Base-by-base conservation (phyloP, 345 rosid species). In the Cardamine occulta region DNA sequence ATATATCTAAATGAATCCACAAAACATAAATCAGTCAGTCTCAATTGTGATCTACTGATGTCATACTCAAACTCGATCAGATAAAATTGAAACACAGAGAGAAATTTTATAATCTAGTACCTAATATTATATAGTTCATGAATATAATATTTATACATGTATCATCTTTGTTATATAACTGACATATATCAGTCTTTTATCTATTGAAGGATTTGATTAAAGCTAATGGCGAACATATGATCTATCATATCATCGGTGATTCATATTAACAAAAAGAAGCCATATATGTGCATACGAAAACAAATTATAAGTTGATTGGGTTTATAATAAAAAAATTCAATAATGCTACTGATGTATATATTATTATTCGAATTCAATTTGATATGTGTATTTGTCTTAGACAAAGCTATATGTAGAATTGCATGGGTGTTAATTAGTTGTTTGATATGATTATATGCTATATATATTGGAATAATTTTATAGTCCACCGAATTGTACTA, bases 401-500 rank as follows among this genome's bases (percentile, higher is more conserved):
- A 2, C 21, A 40, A 53, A 74, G 35, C 18, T 15, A 17, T 45
- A 45, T 24, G 14, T 24, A 57, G 23, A 40, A 40, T 14, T 63
- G 3, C 26, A 55, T 52, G 69, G 70, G n/a, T 19, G 29, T 14
- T 17, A 19, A 14, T 64, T 44, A 74, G 26, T 51, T 63, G 40
- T 39, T 39, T 26, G 28, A 13, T 52, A 37, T 17, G 37, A 62
- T 39, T 35, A 39, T 26, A 35, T 54, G 45, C 56, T 29, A 15
- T 45, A 15, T 0, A 64, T 21, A 21, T 10, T 55, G 32, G 64
- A 64, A 53, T 29, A 64, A 31, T 42, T 7, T 64, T 65, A 9
- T 21, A 32, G 37, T 15, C 71, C 35, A 31, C 63, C 64, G 62
- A 73, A 29, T 6, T 52, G 60, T 60, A 62, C 19, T 9, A 15